These are phyloP conservation scores for Amyloporia xantha DNA, from an alignment of 768 basidiomycete species.

Conservation along the genomic window DNA sequence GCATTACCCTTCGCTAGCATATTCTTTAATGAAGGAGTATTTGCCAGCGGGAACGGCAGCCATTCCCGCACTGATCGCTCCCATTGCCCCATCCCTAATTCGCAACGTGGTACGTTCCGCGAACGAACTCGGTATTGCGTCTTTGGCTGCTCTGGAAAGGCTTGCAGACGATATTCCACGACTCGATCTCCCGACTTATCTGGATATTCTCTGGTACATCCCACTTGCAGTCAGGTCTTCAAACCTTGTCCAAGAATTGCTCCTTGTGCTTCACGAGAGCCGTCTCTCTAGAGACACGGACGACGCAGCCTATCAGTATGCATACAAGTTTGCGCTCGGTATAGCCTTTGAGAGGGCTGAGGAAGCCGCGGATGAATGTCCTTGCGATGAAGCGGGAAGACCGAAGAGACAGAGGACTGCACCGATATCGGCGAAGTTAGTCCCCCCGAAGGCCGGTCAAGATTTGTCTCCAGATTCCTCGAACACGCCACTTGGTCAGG, in stretches of 20 bases:
- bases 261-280: slow-evolving; percentile 52
- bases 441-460: slow-evolving; percentile 17
- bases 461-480: no score
- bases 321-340: slow-evolving; percentile 48
- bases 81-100: slow-evolving; percentile 28
- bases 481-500: slow-evolving; percentile 6
- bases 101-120: slow-evolving; percentile 48
- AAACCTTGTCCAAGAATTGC: slow-evolving; percentile 49
- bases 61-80: slow-evolving; percentile 27
- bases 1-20: slow-evolving; percentile 46
- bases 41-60: slow-evolving; percentile 32
- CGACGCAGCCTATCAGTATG: slow-evolving; percentile 33
- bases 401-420: slow-evolving; percentile 39
- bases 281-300: slow-evolving; percentile 21
- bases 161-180: slow-evolving; percentile 37
- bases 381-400: slow-evolving; percentile 55
- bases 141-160: slow-evolving; percentile 55
- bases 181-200: slow-evolving; percentile 36
- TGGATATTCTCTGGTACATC: slow-evolving; percentile 46
- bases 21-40: slow-evolving; percentile 41
- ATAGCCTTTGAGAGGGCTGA: slow-evolving; percentile 60
- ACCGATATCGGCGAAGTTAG: slow-evolving; percentile 37
- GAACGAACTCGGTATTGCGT: slow-evolving; percentile 46
- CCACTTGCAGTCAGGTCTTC: slow-evolving; percentile 45
- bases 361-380: slow-evolving; percentile 61